Base-by-base conservation (phyloP, 2,329 filamentous ascomycete species). In the Xenoacremonium recifei region DNA sequence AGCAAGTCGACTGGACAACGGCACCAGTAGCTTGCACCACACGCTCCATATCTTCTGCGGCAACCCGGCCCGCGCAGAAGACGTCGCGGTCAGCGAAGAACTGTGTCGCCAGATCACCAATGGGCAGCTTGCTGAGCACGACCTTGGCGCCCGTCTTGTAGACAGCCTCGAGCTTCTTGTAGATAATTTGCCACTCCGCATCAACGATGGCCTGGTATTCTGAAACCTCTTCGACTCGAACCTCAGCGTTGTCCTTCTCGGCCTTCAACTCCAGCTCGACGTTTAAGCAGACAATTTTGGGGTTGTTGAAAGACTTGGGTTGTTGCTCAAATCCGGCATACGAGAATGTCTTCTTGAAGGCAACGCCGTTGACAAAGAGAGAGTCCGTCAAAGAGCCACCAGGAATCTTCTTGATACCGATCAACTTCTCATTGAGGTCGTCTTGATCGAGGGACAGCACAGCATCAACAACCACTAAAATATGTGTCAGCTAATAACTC, bases 181-280 rank as follows among this genome's bases (percentile, higher is more conserved):
- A 97, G 68, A 99, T 99, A 64, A 99, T 99, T 70, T 96, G 90
- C 93, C 93, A 99, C 71, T 99, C 93, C 21, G 93, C 93, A 63
- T 99, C 93, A 64, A 99, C 93, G 57, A 99, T 96, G 50, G 93
- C 93, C 73, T 99, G 93, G 75, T 99, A 99, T 72, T 99, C 93
- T 16, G 92, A 95, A 39, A 99, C 93, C 69, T 97, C 91, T 71
- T 97, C 93, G 44, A 99, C 91, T 45, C 93, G 85, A 50, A 99
- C 90, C 74, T 99, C 93, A 45, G 93, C 93, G 61, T 99, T 99
- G 73, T 99, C 93, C 78, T 96, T 99, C 70, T 99, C 93, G 49
- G 89, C 92, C 82, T 99, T 99, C 57, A 99, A 77, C 73, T 99
- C 93, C 48, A 99, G 79, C 72, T 99, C 93, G 57, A 99, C 93